Evolutionary conservation across 495 filamentous ascomycete genomes (phyloP), one percentile per base, ranked within the genome.

Genomic region (Penicillium verhagenii): DNA sequence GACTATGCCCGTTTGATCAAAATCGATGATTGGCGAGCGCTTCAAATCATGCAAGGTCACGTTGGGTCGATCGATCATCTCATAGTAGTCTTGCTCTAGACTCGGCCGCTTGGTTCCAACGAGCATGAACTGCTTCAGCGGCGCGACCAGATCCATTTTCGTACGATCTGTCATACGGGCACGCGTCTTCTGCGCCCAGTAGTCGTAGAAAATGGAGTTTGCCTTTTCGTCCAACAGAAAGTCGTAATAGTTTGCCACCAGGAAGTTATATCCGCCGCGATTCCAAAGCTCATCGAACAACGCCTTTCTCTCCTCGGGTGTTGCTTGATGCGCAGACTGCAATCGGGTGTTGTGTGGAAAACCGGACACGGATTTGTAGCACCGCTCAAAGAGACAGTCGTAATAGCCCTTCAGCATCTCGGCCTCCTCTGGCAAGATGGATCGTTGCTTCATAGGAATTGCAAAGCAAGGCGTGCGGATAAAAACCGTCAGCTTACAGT

Each of bases 41-140:
- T 74, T 72, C 53, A 81, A 63, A 61, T 80, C 65, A 42, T 83
- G 65, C 7, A 85, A 38, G 18, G 73, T 65, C 6, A 84, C 79
- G 50, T 82, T 80, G 0, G 71, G 61, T 23, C 68, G 61, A 51
- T 84, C 77, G 59, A 86, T 75, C 47, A 73, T 70, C 57, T 84
- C 81, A 53, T 75, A 84, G 67, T 81, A 85, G 38, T 78, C 70
- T 33, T 72, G 64, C 53, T 85, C 82, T 5, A 85, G 71, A 18
- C 70, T 77, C 1, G 74, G 73, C 0, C 82, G 69, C 66, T 84
- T 85, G 11, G 71, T 68, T 24, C 80, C 83, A 29, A 79, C 77
- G 2, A 65, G 59, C 55, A 79, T 72, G 1, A 75, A 74, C 23
- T 68, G 70, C 39, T 77, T 63, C 14, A 72, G 28, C 0, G 82